Evolutionary conservation across 2,329 filamentous ascomycete species (phyloP).

Genomic region (Periconia sp.): DNA sequence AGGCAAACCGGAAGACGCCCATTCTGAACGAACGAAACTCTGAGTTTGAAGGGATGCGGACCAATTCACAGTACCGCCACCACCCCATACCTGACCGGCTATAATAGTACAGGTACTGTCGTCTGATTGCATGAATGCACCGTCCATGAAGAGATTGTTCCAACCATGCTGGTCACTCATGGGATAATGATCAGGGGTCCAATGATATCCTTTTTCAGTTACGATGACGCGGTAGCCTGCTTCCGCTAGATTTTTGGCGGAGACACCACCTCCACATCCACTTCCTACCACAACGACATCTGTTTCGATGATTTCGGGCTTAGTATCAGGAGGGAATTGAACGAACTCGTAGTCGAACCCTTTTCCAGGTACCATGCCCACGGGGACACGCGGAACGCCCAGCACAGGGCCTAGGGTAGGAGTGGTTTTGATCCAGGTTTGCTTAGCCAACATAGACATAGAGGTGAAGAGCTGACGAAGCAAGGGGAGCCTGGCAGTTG

Average conservation of each 20-base stretch:
- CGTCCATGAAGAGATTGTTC: conserved; percentile 69
- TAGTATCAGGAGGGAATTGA: conserved; percentile 58
- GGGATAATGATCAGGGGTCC: conserved; percentile 70
- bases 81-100: conserved; percentile 76
- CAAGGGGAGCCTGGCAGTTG: conserved; percentile 56
- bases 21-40: conserved; percentile 75
- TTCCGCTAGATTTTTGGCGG: conserved; percentile 77
- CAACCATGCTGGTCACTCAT: conserved; percentile 66
- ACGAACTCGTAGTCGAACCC: conserved; percentile 63
- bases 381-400: conserved; percentile 60
- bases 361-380: conserved; percentile 55
- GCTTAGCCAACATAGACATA: conserved; percentile 57
- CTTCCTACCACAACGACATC: conserved; percentile 87
- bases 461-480: conserved; percentile 60
- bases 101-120: conserved; percentile 59
- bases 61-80: conserved; percentile 90
- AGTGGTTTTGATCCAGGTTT: conserved; percentile 59
- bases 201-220: conserved; percentile 81
- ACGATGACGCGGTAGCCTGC: conserved; percentile 76
- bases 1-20: conserved; percentile 69
- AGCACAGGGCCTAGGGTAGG: conserved; percentile 58
- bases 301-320: conserved; percentile 66
- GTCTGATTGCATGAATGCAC: conserved; percentile 59
- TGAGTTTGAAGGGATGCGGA: conserved; percentile 69
- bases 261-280: conserved; percentile 81